phyloP scores from a whole-genome alignment of 2,329 filamentous ascomycete species.

The Curvularia lunata region DNA sequence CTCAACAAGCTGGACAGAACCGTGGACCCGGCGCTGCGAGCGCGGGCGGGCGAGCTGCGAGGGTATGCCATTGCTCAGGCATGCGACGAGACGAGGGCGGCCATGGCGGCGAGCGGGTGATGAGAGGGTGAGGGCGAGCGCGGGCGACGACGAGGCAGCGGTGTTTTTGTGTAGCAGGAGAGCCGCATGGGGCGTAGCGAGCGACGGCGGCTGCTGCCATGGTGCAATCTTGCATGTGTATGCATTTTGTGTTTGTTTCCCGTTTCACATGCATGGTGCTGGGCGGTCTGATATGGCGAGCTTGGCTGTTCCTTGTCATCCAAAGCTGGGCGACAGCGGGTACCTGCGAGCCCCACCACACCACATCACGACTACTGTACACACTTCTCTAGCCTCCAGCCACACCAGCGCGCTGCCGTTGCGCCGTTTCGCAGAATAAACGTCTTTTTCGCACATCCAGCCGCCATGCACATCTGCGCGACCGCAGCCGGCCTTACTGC shows the following conservation, averaged over 20 bases:
- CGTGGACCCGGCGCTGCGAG: conserved; percentile 30
- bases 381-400: not conserved
- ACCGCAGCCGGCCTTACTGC: not conserved
- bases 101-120: conserved; percentile 13
- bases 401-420: not conserved
- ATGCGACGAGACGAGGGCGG: conserved; percentile 37
- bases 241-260: not conserved
- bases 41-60: conserved; percentile 34
- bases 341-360: conserved; percentile 11
- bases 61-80: conserved; percentile 35
- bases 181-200: not conserved
- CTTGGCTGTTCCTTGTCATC: not conserved
- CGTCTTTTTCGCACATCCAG: not conserved
- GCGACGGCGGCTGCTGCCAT: not conserved
- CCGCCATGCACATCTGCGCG: not conserved
- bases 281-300: not conserved
- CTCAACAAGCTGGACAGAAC: conserved; percentile 37
- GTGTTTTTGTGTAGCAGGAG: not conserved
- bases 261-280: not conserved
- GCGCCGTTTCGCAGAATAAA: not conserved
- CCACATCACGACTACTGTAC: not conserved
- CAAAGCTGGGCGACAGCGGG: conserved; percentile 2
- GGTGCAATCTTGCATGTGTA: not conserved
- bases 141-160: not conserved
- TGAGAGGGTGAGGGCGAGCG: not conserved